Conservation (phyloP, 2,329 filamentous ascomycete genomes). For the Monilinia fructicola region DNA sequence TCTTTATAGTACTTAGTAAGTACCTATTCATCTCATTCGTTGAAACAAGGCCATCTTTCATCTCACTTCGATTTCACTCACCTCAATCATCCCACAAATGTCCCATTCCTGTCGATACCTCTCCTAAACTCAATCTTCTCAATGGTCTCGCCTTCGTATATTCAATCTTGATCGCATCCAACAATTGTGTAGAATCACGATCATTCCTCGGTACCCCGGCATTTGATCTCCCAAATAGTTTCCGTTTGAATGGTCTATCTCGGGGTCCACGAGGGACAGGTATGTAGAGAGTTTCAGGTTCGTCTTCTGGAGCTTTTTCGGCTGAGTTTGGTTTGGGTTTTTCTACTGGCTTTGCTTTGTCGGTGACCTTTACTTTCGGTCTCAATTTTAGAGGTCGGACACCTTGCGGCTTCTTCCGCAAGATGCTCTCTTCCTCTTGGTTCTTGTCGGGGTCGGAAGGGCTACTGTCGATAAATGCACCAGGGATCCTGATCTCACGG, state of each 20-base stretch:
- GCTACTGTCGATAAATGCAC: conserved; percentile 26
- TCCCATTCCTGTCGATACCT: conserved; percentile 28
- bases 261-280: conserved; percentile 8
- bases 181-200: conserved; percentile 14
- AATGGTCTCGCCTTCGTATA: conserved; percentile 19
- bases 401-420: neutral
- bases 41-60: no score
- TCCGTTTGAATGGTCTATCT: conserved; percentile 14
- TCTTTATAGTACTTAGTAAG: no score
- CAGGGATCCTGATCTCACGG: conserved; percentile 29
- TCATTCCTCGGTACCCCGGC: neutral
- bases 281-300: neutral
- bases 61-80: neutral
- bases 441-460: conserved; percentile 27
- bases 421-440: conserved; percentile 27
- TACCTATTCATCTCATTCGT: no score
- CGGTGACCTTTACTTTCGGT: neutral
- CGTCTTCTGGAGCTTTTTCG: neutral
- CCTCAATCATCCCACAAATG: conserved; percentile 28
- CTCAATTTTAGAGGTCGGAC: neutral
- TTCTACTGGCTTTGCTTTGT: neutral
- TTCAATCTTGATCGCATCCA: conserved; percentile 8
- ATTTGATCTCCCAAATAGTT: conserved; percentile 1
- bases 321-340: neutral
- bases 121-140: conserved; percentile 34